Base-by-base conservation (phyloP, 2,329 filamentous ascomycete genomes). In the Lecanicillium sp. region DNA sequence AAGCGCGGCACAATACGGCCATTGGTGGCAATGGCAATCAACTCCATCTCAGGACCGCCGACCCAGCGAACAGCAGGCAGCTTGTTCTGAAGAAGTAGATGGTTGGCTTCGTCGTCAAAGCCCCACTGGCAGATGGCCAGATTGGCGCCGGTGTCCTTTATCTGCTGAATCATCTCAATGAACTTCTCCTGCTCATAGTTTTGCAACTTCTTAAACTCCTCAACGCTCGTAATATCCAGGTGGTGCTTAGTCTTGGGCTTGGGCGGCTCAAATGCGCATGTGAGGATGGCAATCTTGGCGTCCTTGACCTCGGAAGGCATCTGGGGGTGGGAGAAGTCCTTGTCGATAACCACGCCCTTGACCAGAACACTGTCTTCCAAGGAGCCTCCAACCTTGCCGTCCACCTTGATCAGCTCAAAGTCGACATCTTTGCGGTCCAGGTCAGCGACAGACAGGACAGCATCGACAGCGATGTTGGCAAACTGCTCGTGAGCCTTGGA, bases 221-320 rank as follows among this genome's bases (percentile, higher is more conserved):
- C 90, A 7, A 98, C 90, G 30, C 81, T 86, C 41, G 88, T 92
- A 58, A 98, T 98, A 58, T 98, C 92, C 45, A 98, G 78, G 73
- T 96, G 94, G 69, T 98, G 92, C 78, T 98, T 98, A 34, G 92
- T 98, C 79, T 98, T 98, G 51, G 92, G 92, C 76, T 98, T 98
- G 36, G 92, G 92, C 22, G 92, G 92, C 70, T 98, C 92, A 59
- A 98, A 98, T 4, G 92, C 88, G 62, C 92, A 98, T 37, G 92
- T 98, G 44, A 98, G 71, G 55, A 98, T 98, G 51, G 92, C 92
- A 57, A 98, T 81, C 72, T 96, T 97, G 58, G 92, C 94, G 65
- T 98, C 88, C 53, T 73, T 77, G 48, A 98, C 90, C 65, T 96
- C 88, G 36, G 84, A 86, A 10, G 92, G 92, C 92, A 98, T 98